Base-by-base conservation (phyloP, 73 alveolate species). In the Paramecium pentaurelia region DNA sequence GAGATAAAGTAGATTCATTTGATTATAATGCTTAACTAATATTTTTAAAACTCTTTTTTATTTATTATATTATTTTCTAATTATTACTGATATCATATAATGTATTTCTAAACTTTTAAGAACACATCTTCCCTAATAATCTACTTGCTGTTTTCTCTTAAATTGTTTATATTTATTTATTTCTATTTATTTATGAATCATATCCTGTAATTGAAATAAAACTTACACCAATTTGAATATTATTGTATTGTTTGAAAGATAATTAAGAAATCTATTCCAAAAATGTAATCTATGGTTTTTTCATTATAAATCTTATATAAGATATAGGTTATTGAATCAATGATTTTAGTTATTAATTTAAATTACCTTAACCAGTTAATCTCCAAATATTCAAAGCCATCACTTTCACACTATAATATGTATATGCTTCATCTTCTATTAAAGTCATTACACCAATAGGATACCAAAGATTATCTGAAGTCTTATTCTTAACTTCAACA, bases 1-100 rank as follows among this genome's bases (percentile, higher is more conserved):
- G 94, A 5, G 94, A 77, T 28, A 89, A 71, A 37, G 92, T 71
- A 16, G 86, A 73, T 71, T 89, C 94, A 89, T 89, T 77, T 32
- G 58, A 60, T 8, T 71, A 37, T 30, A 89, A 37, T n/a, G 88
- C 71, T 25, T 18, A 45, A 44, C 86, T 45, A 34, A 89, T 64
- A 44, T 71, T 83, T 18, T 68, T 58, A 51, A 89, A 89, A 42
- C 84, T 77, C 70, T 60, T 58, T 16, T 89, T 89, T 20, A 89
- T 89, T 37, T 70, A 47, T 12, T 89, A 54, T 27, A 89, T 27
- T 0, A 89, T 89, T 0, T 11, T 45, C 37, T 68, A 40, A 89
- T 89, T 89, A n/a, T 89, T 71, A 11, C 89, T 64, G 27, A 89
- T 89, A 44, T 64, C 80, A 28, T 34, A 38, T n/a, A 89, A 83